Evolutionary conservation across 2,329 filamentous ascomycete genomes (phyloP).

Genomic region (Paracoccidioides brasiliensis): DNA sequence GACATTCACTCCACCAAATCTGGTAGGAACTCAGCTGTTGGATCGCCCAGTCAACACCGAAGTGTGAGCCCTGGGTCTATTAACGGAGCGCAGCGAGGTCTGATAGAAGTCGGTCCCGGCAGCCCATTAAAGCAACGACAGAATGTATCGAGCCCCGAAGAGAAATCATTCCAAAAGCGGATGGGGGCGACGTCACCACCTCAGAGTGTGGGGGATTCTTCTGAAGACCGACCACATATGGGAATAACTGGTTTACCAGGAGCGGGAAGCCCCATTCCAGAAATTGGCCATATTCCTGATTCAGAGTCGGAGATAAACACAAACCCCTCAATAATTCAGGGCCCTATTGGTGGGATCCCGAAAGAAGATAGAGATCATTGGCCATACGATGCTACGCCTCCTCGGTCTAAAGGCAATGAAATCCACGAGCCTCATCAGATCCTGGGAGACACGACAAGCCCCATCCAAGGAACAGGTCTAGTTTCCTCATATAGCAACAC

Average conservation of each 20-base stretch:
- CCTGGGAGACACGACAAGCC: conserved; percentile 34
- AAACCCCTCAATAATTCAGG: conserved; percentile 73
- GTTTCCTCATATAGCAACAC: conserved; percentile 44
- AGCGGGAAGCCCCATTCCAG: conserved; percentile 58
- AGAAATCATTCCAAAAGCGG: conserved; percentile 27
- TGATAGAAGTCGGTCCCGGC: conserved; percentile 19
- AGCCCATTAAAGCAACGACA: conserved; percentile 36
- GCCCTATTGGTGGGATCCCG: conserved; percentile 48
- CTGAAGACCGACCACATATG: conserved; percentile 41
- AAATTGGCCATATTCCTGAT: conserved; percentile 54
- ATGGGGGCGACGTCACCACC: conserved; percentile 38
- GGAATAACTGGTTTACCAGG: conserved; percentile 58
- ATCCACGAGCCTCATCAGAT: conserved; percentile 26
- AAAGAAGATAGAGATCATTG: conserved; percentile 40
- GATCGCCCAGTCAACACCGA: conserved; percentile 26
- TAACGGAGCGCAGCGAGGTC: conserved; percentile 15
- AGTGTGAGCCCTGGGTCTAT: conserved; percentile 17
- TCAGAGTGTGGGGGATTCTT: conserved; percentile 41
- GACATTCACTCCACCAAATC: conserved; percentile 45
- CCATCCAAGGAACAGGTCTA: conserved; percentile 39
- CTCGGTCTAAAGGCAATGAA: conserved; percentile 24
- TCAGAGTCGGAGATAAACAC: conserved; percentile 53
- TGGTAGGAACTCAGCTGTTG: conserved; percentile 34
- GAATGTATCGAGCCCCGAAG: conserved; percentile 24
- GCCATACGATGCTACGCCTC: conserved; percentile 44